Base-by-base conservation (phyloP, 2,329 filamentous ascomycete genomes). In the Fusarium incarnatum region DNA sequence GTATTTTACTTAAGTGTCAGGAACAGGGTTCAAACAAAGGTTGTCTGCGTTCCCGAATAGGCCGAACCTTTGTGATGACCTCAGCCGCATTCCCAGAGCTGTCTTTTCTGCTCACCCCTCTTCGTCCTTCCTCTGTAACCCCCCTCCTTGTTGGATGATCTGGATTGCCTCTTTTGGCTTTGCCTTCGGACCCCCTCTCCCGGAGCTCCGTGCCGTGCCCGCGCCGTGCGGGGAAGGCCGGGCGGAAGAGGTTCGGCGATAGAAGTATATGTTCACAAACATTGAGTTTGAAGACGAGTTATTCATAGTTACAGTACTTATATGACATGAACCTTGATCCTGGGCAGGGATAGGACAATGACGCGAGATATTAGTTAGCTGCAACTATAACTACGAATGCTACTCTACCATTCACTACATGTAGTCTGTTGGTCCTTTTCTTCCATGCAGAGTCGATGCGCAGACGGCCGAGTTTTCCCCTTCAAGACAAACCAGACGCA, bases 161-260 rank as follows among this genome's bases (percentile, higher is more conserved):
- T 22, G 16, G 28, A 63, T 70, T 70, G 28, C 67, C 52, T 34
- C 61, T 70, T 70, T 67, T 28, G 56, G 67, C 25, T 40, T 58
- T 25, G 32, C 54, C 54, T 47, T 70, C 67, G 52, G 67, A 55
- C 30, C 50, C 50, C 50, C 44, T 40, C 34, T 27, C 52, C 50
- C 63, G 47, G 63, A 55, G 45, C 61, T 62, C 67, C 67, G 56
- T 50, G 47, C 30, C 30, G 47, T 65, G 23, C 48, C 56, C 56
- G 47, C 30, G 66, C 34, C 10, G 41, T 37, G 23, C 65, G 49
- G 60, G 66, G 13, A 13, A 34, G 18, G 23, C 49, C 46, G 45
- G 12, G 52, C 61, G 67, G 67, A 57, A 48, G 44, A 40, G 66
- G 60, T 53, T 67, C 67, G 49, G 56, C 18, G 48, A 37, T 34